Evolutionary conservation across 495 filamentous ascomycete genomes (phyloP).

Genomic region (Talaromyces adpressus): DNA sequence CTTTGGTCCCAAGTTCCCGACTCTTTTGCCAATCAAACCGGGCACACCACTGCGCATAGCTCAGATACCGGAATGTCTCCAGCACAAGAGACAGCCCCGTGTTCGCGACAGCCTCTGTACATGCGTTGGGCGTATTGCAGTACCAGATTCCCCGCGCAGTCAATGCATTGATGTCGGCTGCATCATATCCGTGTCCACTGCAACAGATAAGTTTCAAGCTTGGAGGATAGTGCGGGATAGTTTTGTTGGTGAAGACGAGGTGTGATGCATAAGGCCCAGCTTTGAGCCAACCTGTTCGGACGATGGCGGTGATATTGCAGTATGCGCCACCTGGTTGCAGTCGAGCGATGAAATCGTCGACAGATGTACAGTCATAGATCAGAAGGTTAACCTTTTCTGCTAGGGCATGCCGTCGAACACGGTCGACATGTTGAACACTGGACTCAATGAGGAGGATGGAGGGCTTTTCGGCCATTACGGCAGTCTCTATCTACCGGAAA

Average conservation of each 20-base stretch:
- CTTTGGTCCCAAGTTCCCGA: conserved; percentile 1
- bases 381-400: conserved; percentile 6
- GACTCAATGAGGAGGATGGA: conserved; percentile 4
- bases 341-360: conserved; percentile 4
- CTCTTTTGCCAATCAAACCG: neutral
- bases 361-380: conserved; percentile 3
- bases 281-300: conserved; percentile 4
- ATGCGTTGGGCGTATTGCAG: conserved; percentile 7
- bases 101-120: conserved; percentile 7
- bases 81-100: conserved; percentile 4
- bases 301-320: conserved; percentile 2
- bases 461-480: conserved; percentile 6
- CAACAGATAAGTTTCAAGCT: conserved; percentile 4
- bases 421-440: conserved; percentile 4
- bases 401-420: conserved; percentile 5
- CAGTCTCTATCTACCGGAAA: conserved; percentile 6
- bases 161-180: conserved; percentile 6
- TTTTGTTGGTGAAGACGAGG: conserved; percentile 3
- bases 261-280: conserved; percentile 3
- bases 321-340: conserved; percentile 9
- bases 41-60: conserved; percentile 6
- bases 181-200: conserved; percentile 5
- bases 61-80: conserved; percentile 4
- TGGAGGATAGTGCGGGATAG: conserved; percentile 6
- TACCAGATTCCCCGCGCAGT: conserved; percentile 4